These are phyloP conservation scores for Thielaviopsis musarum DNA, from an alignment of 2,329 filamentous ascomycete species.

Conservation along the genomic window DNA sequence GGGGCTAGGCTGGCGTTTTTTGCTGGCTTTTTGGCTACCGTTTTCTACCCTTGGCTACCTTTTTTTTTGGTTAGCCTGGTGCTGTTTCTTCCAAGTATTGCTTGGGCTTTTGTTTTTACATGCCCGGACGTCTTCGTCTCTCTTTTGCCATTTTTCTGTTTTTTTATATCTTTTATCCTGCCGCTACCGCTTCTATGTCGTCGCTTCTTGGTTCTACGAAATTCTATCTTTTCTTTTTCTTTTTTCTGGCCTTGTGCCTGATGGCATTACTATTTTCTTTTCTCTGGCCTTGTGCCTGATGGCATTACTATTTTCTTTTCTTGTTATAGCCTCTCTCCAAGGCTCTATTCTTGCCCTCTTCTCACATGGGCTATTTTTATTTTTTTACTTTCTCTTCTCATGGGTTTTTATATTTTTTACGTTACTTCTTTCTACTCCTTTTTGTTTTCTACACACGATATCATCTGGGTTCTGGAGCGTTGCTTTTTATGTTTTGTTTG, in stretches of 20 bases:
- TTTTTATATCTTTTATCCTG: no score
- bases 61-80: not conserved
- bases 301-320: not conserved
- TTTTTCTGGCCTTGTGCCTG: not conserved
- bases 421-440: not conserved
- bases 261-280: no score
- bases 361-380: not conserved
- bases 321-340: not conserved
- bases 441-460: conserved; percentile 2
- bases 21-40: not conserved
- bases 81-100: not conserved
- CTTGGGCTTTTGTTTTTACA: not conserved
- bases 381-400: not conserved
- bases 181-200: not conserved
- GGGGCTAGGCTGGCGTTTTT: not conserved
- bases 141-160: no score
- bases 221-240: conserved; percentile 4
- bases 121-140: not conserved
- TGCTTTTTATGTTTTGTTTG: not conserved
- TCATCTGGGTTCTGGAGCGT: not conserved
- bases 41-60: not conserved
- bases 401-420: not conserved
- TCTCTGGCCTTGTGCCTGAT: not conserved
- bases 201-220: not conserved
- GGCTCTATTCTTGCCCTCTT: no score